Conservation (phyloP, 2,329 filamentous ascomycete genomes). For the Alternaria panax region DNA sequence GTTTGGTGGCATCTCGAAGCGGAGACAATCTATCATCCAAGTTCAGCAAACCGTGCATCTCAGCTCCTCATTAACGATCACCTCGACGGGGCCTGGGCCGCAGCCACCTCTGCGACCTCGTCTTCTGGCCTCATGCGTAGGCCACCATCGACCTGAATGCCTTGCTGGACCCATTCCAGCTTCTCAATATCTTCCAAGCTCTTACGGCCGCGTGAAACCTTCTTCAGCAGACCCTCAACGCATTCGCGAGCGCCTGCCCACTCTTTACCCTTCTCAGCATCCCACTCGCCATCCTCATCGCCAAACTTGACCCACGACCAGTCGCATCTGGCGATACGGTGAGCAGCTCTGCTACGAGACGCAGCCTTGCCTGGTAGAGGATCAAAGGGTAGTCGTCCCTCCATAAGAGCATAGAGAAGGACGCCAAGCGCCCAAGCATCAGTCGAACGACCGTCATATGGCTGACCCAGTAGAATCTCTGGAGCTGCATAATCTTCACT, state of each 20-base stretch:
- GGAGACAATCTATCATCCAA: neutral
- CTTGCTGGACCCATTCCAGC: conserved; percentile 77
- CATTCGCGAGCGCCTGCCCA: conserved; percentile 79
- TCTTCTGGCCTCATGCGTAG: conserved; percentile 62
- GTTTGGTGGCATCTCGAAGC: neutral
- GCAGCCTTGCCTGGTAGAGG: conserved; percentile 79
- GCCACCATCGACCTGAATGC: conserved; percentile 71
- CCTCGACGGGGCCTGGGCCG: conserved; percentile 25
- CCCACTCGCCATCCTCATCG: conserved; percentile 86
- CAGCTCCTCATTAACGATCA: conserved; percentile 40
- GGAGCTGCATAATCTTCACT: conserved; percentile 97
- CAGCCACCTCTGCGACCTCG: conserved; percentile 30
- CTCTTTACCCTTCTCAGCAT: conserved; percentile 69
- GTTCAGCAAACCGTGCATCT: conserved; percentile 10
- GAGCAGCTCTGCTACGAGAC: conserved; percentile 79
- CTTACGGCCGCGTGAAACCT: conserved; percentile 78
- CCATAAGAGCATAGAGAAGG: conserved; percentile 88
- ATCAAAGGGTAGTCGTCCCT: conserved; percentile 93
- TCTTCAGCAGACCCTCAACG: conserved; percentile 83
- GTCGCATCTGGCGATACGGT: conserved; percentile 93
- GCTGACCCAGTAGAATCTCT: conserved; percentile 92
- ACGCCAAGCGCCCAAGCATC: conserved; percentile 97
- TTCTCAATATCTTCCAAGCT: conserved; percentile 75
- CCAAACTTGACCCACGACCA: conserved; percentile 94
- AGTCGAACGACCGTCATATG: conserved; percentile 89